A percentile compares a stretch with the other conserved stretches of the same genome.
These are phyloP conservation scores for Cryomyces minteri DNA, from an alignment of 495 filamentous ascomycete species.

Conservation along the genomic window DNA sequence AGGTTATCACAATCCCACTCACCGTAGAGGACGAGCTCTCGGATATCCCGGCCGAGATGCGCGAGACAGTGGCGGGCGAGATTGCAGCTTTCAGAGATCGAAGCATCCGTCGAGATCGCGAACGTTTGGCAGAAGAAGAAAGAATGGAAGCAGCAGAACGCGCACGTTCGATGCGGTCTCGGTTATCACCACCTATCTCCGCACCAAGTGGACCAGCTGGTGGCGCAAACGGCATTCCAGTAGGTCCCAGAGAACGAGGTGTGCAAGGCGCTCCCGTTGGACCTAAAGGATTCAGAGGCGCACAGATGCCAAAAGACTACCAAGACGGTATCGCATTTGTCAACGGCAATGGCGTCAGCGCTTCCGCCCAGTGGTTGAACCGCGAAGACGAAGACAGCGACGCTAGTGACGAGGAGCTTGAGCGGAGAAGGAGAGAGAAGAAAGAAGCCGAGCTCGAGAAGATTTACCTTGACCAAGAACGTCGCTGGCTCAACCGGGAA, in stretches of 20 bases:
- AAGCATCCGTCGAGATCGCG: constrained; percentile 71
- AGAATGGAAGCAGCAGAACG: constrained; percentile 81
- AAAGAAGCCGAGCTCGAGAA: constrained; percentile 60
- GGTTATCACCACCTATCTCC: constrained; percentile 49
- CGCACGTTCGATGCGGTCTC: constrained; percentile 45
- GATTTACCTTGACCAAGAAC: constrained; percentile 66
- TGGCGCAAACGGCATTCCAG: constrained; percentile 64
- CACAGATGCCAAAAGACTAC: constrained; percentile 58
- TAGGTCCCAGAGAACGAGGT: constrained; percentile 59
- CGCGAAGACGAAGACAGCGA: constrained; percentile 79
- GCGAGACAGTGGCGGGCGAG: constrained; percentile 88
- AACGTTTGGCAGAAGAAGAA: constrained; percentile 72
- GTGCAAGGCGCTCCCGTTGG: constrained; percentile 66
- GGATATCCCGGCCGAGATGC: constrained; percentile 91
- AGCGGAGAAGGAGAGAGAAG: constrained; percentile 51
- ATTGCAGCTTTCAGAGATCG: constrained; percentile 87
- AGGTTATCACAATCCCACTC: constrained; percentile 82
- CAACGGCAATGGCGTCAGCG: constrained; percentile 55
- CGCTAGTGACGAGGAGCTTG: constrained; percentile 69
- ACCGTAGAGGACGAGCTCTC: constrained; percentile 84
- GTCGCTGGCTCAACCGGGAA: constrained; percentile 80
- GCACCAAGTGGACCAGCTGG: constrained; percentile 54
- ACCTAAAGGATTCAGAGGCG: constrained; percentile 49
- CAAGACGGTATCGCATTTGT: constrained; percentile 75
- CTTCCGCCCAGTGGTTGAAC: constrained; percentile 28